Base-by-base conservation (phyloP, 2,329 filamentous ascomycete species). In the Ophiostoma australiae region DNA sequence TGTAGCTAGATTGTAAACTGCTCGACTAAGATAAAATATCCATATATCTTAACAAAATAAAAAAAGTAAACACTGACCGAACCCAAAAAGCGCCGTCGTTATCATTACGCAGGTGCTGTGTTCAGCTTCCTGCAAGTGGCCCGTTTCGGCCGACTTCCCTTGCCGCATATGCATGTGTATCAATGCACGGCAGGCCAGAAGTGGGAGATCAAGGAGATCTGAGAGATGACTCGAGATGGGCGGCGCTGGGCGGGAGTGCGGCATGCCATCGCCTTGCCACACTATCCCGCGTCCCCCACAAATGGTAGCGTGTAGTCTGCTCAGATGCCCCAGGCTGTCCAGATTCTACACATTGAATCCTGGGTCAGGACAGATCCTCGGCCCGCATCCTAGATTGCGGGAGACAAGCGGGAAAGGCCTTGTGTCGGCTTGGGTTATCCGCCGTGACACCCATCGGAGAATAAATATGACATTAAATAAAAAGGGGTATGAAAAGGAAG, bases 271-370 rank as follows among this genome's bases (percentile, higher is more conserved):
- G 27, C 52, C 10, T 27, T 58, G 52, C 52, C 52, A 58, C 52
- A 58, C 23, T n/a, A 58, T 58, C 52, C 52, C 52, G 52, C n/a
- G 52, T 58, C 52, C 52, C 52, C 52, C 52, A 58, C 52, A 58
- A n/a, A 15, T n/a, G 23, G 44, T 48, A 48, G 44, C 44, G 17
- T n/a, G 44, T 10, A 17, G 44, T 20, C 17, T 48, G 44, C 44
- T 20, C 44, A 48, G 44, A n/a, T 48, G 17, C 17, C 37, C 44
- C 20, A n/a, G 44, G 44, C 7, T 48, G 44, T n/a, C 44, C 44
- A 48, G 44, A 48, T 48, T 48, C 44, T 48, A 48, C 44, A 48
- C 44, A 11, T 48, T 48, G 52, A 58, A 27, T 58, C 52, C 52
- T 58, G 52, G 52, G n/a, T 27, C 52, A n/a, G 23, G n/a, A 58